Conservation (phyloP, 345 rosid genomes). For the Eucalyptus shirleyi region DNA sequence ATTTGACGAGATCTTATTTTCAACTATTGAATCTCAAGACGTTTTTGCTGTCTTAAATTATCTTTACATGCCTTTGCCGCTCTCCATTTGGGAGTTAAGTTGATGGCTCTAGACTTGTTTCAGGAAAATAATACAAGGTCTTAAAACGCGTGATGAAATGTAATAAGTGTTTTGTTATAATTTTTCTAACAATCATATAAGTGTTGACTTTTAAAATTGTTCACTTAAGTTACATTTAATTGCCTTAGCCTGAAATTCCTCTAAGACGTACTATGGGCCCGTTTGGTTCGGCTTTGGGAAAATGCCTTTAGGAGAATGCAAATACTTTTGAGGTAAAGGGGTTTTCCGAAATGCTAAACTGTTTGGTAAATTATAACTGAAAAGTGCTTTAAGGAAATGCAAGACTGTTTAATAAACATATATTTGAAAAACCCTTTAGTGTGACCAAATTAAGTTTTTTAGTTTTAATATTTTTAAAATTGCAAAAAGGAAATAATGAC, state of each 20-base stretch:
- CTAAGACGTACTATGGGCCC: neutral
- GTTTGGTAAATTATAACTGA: no score
- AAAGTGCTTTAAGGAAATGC: no score
- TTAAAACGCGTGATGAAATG: neutral
- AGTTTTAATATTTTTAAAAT: no score
- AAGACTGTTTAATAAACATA: no score
- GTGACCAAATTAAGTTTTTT: no score
- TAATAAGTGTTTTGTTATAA: neutral
- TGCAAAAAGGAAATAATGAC: no score
- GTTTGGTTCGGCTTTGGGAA: no score
- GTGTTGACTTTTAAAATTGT: neutral
- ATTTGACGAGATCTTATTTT: neutral
- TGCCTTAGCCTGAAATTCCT: neutral
- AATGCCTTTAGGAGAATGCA: no score
- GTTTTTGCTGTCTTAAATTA: neutral
- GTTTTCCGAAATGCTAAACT: rapidly evolving
- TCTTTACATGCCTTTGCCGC: neutral
- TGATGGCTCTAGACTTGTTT: neutral
- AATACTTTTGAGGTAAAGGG: no score
- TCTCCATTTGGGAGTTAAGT: neutral
- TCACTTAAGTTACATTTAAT: neutral
- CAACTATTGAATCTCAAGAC: neutral
- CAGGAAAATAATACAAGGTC: neutral
- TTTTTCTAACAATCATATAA: neutral
- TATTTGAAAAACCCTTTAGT: no score